Evolutionary conservation across 768 basidiomycete species (phyloP), one percentile per base, ranked within the genome.

Genomic region (Crepidotus variabilis): DNA sequence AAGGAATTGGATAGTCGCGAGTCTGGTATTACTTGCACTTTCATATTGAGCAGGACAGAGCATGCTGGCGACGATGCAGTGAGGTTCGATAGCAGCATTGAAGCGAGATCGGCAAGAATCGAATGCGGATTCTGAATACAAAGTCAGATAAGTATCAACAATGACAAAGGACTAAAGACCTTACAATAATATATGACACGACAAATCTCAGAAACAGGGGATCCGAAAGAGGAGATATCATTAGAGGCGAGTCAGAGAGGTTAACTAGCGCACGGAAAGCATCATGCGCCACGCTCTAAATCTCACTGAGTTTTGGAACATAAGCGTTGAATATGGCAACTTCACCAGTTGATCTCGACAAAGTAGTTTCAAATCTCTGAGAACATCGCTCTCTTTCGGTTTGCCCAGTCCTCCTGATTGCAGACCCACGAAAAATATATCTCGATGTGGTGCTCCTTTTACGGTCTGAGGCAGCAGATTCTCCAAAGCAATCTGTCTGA

Each of bases 21-120:
- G 53, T 79, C 77, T 8, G 75, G 70, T 16, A 90, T 76, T 47
- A 94, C 74, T 2, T 84, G 72, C 48, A 97, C 79, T 57, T 82
- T 82, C 46, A 94, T 73, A 1, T 76, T 75, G 5, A 93, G 72
- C 8, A 98, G 69, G 7, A 78, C 69, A 9, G 80, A 74, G 61
- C 90, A 88, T 52, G 89, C 81, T 0, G 80, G 71, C 1, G 89
- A 78, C 46, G 90, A 86, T 4, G 89, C 81, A 8, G 93, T 90
- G 33, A 97, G 74, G 73, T 98, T 98, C n/a, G 94, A 96, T 9
- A 98, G 80, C 1, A 98, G 78, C 96, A 98, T 98, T n/a, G 92
- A 82, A 2, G 94, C 93, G 18, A 98, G 84, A 75, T 98, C 95
- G 33, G 94, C 93, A 23, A 98, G 87, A 56, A 88, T 85, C 9